Evolutionary conservation across 2,329 filamentous ascomycete genomes (phyloP), one percentile per base, ranked within the genome.

Genomic region (Grosmannia huntii): DNA sequence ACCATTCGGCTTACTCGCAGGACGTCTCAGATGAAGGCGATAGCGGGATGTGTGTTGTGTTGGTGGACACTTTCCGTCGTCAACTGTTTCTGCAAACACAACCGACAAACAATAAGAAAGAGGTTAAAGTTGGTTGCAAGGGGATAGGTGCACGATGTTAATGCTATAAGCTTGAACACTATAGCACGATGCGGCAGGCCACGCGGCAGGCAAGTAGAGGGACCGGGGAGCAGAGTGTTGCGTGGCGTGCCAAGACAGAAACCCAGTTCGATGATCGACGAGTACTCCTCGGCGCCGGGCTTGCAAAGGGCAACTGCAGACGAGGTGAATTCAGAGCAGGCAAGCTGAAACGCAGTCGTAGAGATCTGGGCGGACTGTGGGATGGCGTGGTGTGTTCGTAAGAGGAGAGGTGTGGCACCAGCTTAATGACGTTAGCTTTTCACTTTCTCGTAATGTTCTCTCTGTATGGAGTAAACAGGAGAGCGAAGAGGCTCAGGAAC

Each of bases 381-480:
- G 36, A 27, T 33, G 21, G 50, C 21, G 44, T 44, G 41, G 41
- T n/a, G 16, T 44, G 53, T 46, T 51, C 19, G 41, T 14, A 51
- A 51, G 53, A 53, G 19, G 46, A 16, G 38, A 44, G 19, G 41
- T n/a, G 41, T 44, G 41, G 16, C 5, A 50, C 19, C 12, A 21
- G 44, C 57, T 56, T 46, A 58, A 57, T 61, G 59, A 60, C 57
- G 61, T 62, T 62, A 62, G 59, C 52, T 21, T 57, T 51, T 59
- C 38, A 28, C 16, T 28, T 38, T 50, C 55, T 53, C 19, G 51
- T 38, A n/a, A 14, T 4, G 27, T 38, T 25, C 49, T 58, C 53
- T 38, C 53, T 31, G 21, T 38, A 14, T 38, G 31, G 31, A 33
- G 31, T 33, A 10, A 33, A 33, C 5, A 9, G 27, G 46, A 21